Base-by-base conservation (phyloP, 208 protist genomes). In the Leishmania amazonensis region DNA sequence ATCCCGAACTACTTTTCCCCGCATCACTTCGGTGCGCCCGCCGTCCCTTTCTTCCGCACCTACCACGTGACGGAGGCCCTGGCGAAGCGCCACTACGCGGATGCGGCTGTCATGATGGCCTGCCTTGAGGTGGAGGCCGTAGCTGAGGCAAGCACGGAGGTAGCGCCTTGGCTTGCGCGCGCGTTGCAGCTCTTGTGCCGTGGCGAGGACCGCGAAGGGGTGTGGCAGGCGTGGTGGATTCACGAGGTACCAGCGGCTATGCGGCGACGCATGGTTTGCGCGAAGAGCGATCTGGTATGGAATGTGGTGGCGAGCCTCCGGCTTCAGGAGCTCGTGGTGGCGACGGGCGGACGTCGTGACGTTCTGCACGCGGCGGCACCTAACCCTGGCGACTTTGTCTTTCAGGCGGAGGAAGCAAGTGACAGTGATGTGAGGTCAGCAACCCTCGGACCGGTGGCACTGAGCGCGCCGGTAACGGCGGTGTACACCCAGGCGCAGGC, bases 1-100 rank as follows among this genome's bases (percentile, higher is more conserved):
- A 86, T 97, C 47, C 91, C 92, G 15, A 97, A 97, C 79, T 97
- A 89, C 78, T 97, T 93, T 77, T 78, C 86, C 11, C 88, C 92
- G 17, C 64, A 62, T 38, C 88, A 93, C 84, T 97, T 97, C 87
- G 94, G 94, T 8, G 71, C 80, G 5, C 35, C 81, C 1, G 54
- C 35, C n/a, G 87, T 86, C 13, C 85, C 80, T 42, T 85, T 85
- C 45, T 94, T 96, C 76, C 89, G 89, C 75, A 89, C 84, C 47
- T 95, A 92, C 75, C 89, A 97, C 84, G 90, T 93, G 54, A 74
- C 78, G 0, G 88, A 85, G 8, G 94, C 94, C n/a, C 73, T 91
- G 77, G 83, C 83, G 73, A 73, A 74, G 75, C 79, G 85, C 45
- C 80, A 79, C 42, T 87, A 83, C 62, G 88, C 83, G 1, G 94